A percentile compares a stretch with the other conserved stretches of the same genome.
Evolutionary conservation across 2,329 filamentous ascomycete species (phyloP).

Genomic region (Westerdykella sp.): DNA sequence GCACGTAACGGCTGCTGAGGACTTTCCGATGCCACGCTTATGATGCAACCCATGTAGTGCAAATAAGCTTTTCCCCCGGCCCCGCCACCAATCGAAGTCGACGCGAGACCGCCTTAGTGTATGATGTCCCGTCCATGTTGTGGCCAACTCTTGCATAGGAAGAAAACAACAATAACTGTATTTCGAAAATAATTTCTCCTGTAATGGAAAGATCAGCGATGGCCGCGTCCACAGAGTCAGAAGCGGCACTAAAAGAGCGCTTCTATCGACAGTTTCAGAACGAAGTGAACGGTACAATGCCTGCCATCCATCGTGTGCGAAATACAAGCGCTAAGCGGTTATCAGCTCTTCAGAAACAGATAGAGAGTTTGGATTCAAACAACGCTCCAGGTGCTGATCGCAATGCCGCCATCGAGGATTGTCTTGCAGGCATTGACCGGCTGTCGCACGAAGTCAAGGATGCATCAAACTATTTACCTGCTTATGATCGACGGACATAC

Average conservation of each 20-base stretch:
- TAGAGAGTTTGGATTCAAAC: constrained; percentile 59
- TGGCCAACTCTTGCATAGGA: no score
- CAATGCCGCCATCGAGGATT: constrained; percentile 72
- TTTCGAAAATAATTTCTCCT: no score
- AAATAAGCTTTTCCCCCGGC: not conserved
- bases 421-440: constrained; percentile 70
- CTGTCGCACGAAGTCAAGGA: constrained; percentile 82
- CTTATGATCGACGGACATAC: constrained; percentile 86
- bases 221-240: constrained; percentile 6
- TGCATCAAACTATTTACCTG: constrained; percentile 71
- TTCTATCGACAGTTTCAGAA: constrained; percentile 82
- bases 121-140: no score
- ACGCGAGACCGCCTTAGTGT: no score
- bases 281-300: constrained; percentile 58
- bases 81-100: not conserved
- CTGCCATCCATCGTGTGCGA: no score
- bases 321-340: no score
- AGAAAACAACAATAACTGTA: no score
- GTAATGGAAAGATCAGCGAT: no score
- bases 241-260: constrained; percentile 57
- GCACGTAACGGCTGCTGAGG: no score
- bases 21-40: no score
- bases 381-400: constrained; percentile 65
- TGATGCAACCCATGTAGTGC: not conserved
- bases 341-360: constrained; percentile 68